These are phyloP conservation scores for Aspergillus fumigatus DNA, from an alignment of 2,329 filamentous ascomycete genomes.

Conservation along the genomic window DNA sequence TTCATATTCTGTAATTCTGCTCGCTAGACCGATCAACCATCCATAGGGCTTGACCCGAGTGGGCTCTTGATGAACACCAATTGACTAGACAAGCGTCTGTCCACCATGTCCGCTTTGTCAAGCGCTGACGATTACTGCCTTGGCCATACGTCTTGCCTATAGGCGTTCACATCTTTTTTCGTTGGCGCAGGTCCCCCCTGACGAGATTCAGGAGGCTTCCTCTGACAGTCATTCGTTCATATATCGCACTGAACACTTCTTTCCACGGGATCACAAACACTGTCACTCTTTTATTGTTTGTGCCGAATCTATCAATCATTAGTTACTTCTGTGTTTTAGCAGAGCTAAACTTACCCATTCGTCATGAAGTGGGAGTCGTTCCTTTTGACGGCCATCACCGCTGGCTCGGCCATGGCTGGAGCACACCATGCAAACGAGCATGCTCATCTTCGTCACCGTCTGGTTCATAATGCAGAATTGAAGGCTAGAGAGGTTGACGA, in stretches of 20 bases:
- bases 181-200: not conserved
- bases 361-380: not conserved
- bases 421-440: slow-evolving; percentile 1
- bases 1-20: not conserved
- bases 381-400: not conserved
- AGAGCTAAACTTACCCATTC: not conserved
- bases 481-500: slow-evolving; percentile 1
- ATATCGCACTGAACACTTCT: not conserved
- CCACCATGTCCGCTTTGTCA: not conserved
- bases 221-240: not conserved
- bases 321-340: not conserved
- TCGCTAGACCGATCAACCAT: too few relatives aligned
- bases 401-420: not conserved
- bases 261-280: not conserved
- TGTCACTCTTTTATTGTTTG: slow-evolving; percentile 4
- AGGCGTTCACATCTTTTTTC: not conserved
- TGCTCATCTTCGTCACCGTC: not conserved
- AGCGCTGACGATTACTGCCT: not conserved
- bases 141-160: not conserved
- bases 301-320: not conserved
- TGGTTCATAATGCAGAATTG: not conserved
- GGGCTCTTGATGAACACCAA: not conserved
- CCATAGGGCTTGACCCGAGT: not conserved
- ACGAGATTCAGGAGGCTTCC: not conserved
- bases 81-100: not conserved